Base-by-base conservation (phyloP, 2,329 filamentous ascomycete species). In the Lojkania enalia region DNA sequence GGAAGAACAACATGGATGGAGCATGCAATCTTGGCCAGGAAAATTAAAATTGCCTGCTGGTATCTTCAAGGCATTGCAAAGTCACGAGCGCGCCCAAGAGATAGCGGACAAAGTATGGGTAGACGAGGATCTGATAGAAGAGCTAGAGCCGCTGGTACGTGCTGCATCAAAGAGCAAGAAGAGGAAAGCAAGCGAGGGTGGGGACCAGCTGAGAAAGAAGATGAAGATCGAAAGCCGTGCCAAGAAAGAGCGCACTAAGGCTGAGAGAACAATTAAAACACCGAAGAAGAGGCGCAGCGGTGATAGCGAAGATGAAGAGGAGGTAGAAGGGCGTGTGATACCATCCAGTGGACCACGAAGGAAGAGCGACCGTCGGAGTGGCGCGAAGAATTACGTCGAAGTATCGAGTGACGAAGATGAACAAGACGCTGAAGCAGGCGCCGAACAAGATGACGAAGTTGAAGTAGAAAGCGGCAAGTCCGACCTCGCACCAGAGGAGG, bases 31-130 rank as follows among this genome's bases (percentile, higher is more conserved):
- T 1, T 95, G 86, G 68, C 83, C 90, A 0, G 84, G 82, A 32
- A 95, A 95, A 70, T 80, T 94, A 47, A 85, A 87, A 13, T 73
- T 97, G 46, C 91, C 94, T 0, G 80, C 82, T 20, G 87, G 87
- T 1, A 78, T 97, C 13, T 97, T 94, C 68, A 79, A 80, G 13
- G 77, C 83, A 3, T 79, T 97, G 52, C 80, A 85, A 15, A 88
- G 82, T 49, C 90, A 95, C 60, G 82, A 86, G 20, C 81, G 84
- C 37, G 91, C 91, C 1, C 87, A 94, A 62, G 83, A 88, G 59
- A 90, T 96, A 61, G 90, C 91, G 0, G 85, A 90, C 67, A 95
- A 87, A 75, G 85, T 87, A 46, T 96, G 87, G 65, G 79, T 96
- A 9, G 86, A 89, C 1, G 86, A 90, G 12, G 86, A 85, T 18